Conservation (phyloP, 2,329 filamentous ascomycete genomes). For the Coleophoma cylindrospora region DNA sequence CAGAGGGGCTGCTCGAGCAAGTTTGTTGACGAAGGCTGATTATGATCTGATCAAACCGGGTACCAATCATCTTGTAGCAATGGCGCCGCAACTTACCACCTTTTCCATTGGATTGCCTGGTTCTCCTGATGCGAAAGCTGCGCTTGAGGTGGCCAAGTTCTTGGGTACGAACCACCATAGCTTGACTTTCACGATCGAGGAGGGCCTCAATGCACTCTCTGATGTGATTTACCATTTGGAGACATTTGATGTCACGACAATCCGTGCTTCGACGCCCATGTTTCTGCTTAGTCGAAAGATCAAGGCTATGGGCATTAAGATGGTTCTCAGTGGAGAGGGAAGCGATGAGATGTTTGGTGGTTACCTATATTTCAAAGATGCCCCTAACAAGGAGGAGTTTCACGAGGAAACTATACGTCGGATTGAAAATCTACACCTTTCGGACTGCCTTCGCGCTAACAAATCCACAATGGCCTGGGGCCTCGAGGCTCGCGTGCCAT, state of each 20-base stretch:
- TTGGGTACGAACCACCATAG: background rate
- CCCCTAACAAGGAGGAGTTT: background rate
- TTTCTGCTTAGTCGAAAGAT: background rate
- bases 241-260: background rate
- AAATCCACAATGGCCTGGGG: background rate
- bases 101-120: background rate
- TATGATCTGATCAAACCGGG: background rate
- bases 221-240: background rate
- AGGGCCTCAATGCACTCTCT: background rate
- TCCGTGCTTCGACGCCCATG: background rate
- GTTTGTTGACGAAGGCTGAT: background rate
- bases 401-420: background rate
- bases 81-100: background rate
- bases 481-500: background rate
- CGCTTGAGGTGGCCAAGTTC: background rate
- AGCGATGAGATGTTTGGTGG: background rate
- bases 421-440: background rate
- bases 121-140: background rate
- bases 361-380: background rate
- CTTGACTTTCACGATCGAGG: background rate
- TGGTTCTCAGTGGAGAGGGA: background rate
- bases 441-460: background rate
- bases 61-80: background rate
- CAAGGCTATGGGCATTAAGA: background rate
- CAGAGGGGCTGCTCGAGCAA: background rate